These are phyloP conservation scores for Pyrenochaeta sp. DNA, from an alignment of 2,329 filamentous ascomycete species.

Conservation along the genomic window DNA sequence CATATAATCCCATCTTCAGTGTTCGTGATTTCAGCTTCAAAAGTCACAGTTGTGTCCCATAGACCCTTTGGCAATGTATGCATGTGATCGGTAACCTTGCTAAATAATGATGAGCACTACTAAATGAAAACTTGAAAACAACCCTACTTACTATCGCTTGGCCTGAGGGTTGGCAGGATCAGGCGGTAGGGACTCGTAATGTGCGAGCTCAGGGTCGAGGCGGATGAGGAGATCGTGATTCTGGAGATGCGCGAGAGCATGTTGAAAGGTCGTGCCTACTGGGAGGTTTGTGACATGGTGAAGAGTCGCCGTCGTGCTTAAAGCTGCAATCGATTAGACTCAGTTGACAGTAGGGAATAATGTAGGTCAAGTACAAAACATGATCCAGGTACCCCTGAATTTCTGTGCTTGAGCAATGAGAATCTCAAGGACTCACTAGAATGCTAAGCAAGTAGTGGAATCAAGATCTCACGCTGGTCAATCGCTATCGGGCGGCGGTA, in stretches of 20 bases:
- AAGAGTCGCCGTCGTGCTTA: constrained; percentile 41
- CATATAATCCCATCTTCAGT: constrained; percentile 42
- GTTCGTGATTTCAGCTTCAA: constrained; percentile 44
- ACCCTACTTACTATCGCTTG: no score
- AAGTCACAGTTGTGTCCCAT: constrained; percentile 46
- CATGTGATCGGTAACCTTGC: constrained; percentile 48
- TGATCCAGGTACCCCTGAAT: constrained; percentile 14
- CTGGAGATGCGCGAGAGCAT: constrained; percentile 34
- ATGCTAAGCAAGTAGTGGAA: no score
- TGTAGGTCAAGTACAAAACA: constrained; percentile 36
- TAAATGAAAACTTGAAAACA: no score
- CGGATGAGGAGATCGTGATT: constrained; percentile 48
- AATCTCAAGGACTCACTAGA: no score
- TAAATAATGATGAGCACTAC: no score
- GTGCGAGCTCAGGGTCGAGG: constrained; percentile 46
- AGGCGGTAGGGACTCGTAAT: constrained; percentile 37
- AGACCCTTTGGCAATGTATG: constrained; percentile 44
- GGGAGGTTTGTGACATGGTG: constrained; percentile 46
- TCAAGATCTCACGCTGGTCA: no score
- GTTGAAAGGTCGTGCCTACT: constrained; percentile 22
- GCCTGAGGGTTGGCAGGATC: constrained; percentile 27
- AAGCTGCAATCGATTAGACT: no score
- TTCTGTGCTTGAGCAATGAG: no score
- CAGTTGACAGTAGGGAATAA: constrained; percentile 4
- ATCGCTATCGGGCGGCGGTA: no score